phyloP scores from a whole-genome alignment of 306 rosid species.

The Vigna radiata region DNA sequence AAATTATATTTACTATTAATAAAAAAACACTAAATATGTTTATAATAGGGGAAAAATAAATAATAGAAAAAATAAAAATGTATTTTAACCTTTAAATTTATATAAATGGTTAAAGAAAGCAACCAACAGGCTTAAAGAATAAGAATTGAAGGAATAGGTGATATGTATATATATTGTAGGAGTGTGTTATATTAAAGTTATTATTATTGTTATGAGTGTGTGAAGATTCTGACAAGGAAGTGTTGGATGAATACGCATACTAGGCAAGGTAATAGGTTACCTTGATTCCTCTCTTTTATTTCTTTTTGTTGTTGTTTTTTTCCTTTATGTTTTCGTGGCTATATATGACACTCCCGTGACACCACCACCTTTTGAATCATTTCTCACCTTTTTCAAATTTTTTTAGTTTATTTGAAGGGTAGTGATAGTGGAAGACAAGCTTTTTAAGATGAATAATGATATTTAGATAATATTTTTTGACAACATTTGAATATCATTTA shows the following conservation, averaged over 20 bases:
- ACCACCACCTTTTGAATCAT: conserved; percentile 28
- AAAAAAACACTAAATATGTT: too few relatives aligned
- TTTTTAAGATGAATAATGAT: too few relatives aligned
- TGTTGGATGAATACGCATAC: conserved; percentile 29
- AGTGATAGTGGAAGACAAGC: conserved; percentile 52
- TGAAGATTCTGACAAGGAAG: conserved; percentile 35
- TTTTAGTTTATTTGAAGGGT: conserved; percentile 34
- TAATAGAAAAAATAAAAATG: too few relatives aligned
- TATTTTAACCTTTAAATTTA: too few relatives aligned
- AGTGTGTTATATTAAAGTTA: neutral
- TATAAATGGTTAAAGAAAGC: too few relatives aligned
- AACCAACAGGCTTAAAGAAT: too few relatives aligned
- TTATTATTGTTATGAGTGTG: neutral
- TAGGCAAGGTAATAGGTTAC: conserved; percentile 33
- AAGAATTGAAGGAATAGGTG: neutral
- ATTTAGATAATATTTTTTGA: too few relatives aligned
- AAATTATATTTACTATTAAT: too few relatives aligned
- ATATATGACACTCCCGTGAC: conserved; percentile 43
- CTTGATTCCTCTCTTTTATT: neutral
- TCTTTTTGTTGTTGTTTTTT: neutral
- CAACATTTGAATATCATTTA: too few relatives aligned
- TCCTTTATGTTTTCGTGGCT: conserved; percentile 7
- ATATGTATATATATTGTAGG: neutral
- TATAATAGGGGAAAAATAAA: too few relatives aligned
- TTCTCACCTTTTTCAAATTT: conserved; percentile 39